phyloP scores from a whole-genome alignment of 163 green algal genomes.

The Chlamydomonas reinhardtii region DNA sequence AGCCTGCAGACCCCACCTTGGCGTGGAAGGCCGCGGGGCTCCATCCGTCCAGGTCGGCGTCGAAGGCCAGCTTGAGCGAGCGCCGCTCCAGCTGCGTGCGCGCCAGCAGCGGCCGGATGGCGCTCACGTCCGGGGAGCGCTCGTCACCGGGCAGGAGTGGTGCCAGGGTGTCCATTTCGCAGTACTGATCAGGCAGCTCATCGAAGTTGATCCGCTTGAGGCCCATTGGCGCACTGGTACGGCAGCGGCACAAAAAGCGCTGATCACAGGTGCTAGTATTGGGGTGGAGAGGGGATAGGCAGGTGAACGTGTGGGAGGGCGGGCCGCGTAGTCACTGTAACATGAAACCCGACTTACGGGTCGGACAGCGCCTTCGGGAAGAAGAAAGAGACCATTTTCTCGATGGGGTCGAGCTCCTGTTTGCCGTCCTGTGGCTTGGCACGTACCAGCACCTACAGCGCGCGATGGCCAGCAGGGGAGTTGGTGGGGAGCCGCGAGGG shows the following conservation, averaged over 20 bases:
- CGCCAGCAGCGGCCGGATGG: constrained; percentile 27
- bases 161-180: constrained; percentile 17
- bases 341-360: constrained; percentile 9
- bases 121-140: background rate
- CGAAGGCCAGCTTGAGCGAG: constrained; percentile 59
- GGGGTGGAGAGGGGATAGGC: too few species aligned
- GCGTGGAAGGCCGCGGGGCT: constrained; percentile 71
- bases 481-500: too few species aligned
- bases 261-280: too few species aligned
- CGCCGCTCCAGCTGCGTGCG: constrained; percentile 20
- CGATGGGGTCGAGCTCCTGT: constrained; percentile 7
- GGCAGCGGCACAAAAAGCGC: too few species aligned
- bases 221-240: constrained; percentile 20
- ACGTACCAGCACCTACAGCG: too few species aligned
- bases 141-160: constrained; percentile 11
- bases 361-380: constrained; percentile 38
- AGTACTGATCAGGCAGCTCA: constrained; percentile 43
- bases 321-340: too few species aligned
- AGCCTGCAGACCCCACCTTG: background rate
- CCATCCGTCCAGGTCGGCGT: constrained; percentile 77
- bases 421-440: too few species aligned
- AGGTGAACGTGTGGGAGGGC: too few species aligned
- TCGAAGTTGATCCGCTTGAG: constrained; percentile 50
- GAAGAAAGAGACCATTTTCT: constrained; percentile 39
- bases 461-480: too few species aligned